Conservation (phyloP, 345 rosid genomes). For the Noccaea bulbosa region DNA sequence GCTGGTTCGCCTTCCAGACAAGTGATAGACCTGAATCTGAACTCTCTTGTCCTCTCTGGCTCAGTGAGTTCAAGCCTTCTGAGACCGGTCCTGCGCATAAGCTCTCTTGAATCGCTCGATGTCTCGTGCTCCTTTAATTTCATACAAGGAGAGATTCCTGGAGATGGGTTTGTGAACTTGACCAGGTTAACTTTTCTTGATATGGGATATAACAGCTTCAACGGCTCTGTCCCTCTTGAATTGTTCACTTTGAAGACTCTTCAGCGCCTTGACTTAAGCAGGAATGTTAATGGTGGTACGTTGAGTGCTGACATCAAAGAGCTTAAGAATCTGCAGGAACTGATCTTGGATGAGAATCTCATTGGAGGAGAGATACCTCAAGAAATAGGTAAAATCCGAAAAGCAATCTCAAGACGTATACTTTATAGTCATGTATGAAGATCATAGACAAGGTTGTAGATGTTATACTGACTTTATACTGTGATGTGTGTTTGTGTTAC, state of each 20-base stretch:
- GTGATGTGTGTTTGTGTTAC: background rate
- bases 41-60: background rate
- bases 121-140: constrained; percentile 20
- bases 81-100: constrained; percentile 28
- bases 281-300: constrained; percentile 30
- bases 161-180: constrained; percentile 45
- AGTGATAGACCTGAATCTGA: constrained; percentile 5
- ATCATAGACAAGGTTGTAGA: background rate
- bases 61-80: constrained; percentile 31
- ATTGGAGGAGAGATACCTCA: constrained; percentile 42
- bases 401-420: background rate
- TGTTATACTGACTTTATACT: background rate
- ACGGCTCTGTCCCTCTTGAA: constrained; percentile 41
- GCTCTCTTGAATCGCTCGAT: constrained; percentile 16
- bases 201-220: constrained; percentile 36
- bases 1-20: background rate
- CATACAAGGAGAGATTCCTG: constrained; percentile 43
- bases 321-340: constrained; percentile 36
- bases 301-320: constrained; percentile 26
- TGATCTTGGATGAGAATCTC: constrained; percentile 34
- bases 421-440: constrained; percentile 1
- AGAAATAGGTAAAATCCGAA: constrained; percentile 35
- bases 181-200: constrained; percentile 43
- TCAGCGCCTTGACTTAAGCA: constrained; percentile 33
- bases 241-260: constrained; percentile 40